Base-by-base conservation (phyloP, 2,329 filamentous ascomycete species). In the Atkinsonella hypoxylon region DNA sequence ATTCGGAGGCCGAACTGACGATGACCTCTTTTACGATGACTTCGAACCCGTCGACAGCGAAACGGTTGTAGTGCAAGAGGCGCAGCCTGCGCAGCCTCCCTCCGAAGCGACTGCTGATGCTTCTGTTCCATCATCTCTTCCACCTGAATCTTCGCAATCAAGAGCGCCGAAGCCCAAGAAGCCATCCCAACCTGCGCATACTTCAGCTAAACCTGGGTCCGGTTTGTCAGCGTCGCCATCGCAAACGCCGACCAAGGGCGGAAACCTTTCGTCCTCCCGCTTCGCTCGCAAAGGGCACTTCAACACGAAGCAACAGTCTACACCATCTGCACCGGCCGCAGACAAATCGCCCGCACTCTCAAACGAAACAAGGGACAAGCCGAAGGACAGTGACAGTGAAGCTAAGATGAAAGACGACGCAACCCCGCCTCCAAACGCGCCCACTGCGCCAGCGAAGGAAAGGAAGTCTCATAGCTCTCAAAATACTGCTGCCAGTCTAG, bases 1-100 rank as follows among this genome's bases (percentile, higher is more conserved):
- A 59, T 81, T 81, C 56, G 72, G 74, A 53, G 78, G 77, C 45
- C 71, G 78, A 18, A 81, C 78, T 44, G 78, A 82, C 59, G 79
- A 82, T 57, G 78, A 81, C 59, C 70, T 82, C 53, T 82, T 82
- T 60, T 74, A 75, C 53, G 79, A 82, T 56, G 78, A 82, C 58
- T 79, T 81, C 52, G 78, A 81, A 61, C 77, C 77, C 8, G 70
- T 79, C 47, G 64, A 70, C 40, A 63, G 63, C 55, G 61, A 66
- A 44, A 52, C 63, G 5, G 56, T 67, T 20, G 54, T 64, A 20
- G 53, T 58, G n/a, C 47, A 58, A 41, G 57, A 59, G 38, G 30
- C 53, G 2, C 45, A 47, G 30, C 36, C 20, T n/a, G 17, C 39
- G 49, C 51, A 51, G n/a, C 41, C 59, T 26, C 52, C 47, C 31